These are phyloP conservation scores for Pilaira anomala DNA, from an alignment of 192 early-diverging fungal genomes.

Conservation along the genomic window DNA sequence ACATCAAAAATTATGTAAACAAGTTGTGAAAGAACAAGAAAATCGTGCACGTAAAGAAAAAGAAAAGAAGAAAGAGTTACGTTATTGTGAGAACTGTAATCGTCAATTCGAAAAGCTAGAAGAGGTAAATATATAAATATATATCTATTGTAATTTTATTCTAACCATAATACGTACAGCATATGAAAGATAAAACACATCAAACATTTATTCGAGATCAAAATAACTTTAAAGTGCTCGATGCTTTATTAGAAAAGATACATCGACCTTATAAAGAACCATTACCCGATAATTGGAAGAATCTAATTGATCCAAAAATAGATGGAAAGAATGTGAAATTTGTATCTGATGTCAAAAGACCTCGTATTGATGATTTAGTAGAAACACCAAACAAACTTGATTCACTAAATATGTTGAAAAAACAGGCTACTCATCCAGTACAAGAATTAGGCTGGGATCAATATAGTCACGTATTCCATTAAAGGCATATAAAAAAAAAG, in stretches of 20 bases:
- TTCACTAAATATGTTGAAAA: too few species aligned
- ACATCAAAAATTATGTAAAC: not conserved
- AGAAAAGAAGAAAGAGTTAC: not conserved
- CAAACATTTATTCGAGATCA: conserved; percentile 15
- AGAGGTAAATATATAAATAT: conserved; percentile 13
- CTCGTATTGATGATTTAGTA: not conserved
- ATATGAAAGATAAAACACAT: conserved; percentile 13
- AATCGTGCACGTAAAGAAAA: not conserved
- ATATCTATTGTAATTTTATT: not conserved
- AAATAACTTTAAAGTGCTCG: conserved; percentile 10
- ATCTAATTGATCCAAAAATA: not conserved
- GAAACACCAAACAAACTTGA: too few species aligned
- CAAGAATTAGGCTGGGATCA: too few species aligned
- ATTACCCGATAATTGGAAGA: conserved; percentile 1
- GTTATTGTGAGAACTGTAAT: conserved; percentile 19
- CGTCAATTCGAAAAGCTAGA: conserved; percentile 2
- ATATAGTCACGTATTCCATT: too few species aligned
- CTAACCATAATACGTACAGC: conserved; percentile 7
- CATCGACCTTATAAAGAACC: conserved; percentile 9
- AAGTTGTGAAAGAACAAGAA: not conserved
- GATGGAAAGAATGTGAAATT: conserved; percentile 17
- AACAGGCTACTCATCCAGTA: too few species aligned
- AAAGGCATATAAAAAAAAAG: too few species aligned
- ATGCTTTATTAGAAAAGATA: conserved; percentile 4
- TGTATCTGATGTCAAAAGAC: conserved; percentile 3